Percentiles rank a stretch among this genome's conserved stretches.
Conservation (phyloP, 805 yeast genomes). For the Scheffersomyces ergatensis region DNA sequence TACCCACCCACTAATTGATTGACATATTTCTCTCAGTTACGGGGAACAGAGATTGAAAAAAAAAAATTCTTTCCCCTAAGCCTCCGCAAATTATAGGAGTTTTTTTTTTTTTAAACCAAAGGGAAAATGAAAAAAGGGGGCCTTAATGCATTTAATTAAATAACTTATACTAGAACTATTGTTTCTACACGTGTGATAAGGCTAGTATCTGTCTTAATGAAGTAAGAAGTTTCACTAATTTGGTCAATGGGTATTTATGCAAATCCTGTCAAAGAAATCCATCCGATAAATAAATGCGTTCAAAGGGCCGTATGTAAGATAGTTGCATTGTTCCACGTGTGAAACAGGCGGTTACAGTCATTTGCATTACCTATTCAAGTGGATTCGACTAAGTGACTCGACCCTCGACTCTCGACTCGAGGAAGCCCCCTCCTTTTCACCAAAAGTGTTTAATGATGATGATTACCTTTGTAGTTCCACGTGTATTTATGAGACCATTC, state of each 20-base stretch:
- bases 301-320: background rate
- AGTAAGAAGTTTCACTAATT: conserved; percentile 1
- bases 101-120: too few relatives aligned
- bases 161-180: background rate
- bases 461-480: too few relatives aligned
- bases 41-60: background rate
- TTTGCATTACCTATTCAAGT: background rate
- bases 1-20: too few relatives aligned
- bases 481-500: too few relatives aligned
- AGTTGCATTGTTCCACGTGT: conserved; percentile 1
- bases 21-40: background rate
- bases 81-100: background rate
- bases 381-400: background rate
- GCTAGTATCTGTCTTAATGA: background rate
- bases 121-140: background rate
- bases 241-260: background rate
- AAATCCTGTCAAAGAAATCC: background rate
- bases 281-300: background rate
- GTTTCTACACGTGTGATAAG: background rate
- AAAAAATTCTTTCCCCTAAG: background rate
- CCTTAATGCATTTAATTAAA: background rate
- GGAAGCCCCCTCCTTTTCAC: too few relatives aligned
- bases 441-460: too few relatives aligned
- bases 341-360: background rate
- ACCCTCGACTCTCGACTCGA: too few relatives aligned